These are phyloP conservation scores for Hypericum androsaemum DNA, from an alignment of 345 rosid genomes.

Conservation along the genomic window DNA sequence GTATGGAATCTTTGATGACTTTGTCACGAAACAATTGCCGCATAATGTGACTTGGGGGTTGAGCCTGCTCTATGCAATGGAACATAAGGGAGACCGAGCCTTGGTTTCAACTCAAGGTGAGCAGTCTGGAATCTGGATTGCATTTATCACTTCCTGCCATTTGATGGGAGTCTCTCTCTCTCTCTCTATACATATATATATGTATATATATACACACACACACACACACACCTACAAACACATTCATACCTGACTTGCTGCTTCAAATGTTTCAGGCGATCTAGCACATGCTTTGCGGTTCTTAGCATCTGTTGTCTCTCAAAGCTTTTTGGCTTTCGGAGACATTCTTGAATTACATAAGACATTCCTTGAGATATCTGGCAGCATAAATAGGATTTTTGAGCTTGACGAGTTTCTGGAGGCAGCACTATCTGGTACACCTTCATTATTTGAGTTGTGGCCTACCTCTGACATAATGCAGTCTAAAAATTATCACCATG, in stretches of 20 bases:
- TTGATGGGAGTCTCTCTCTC: conserved; percentile 1
- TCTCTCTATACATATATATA: background rate
- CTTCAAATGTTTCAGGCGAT: conserved; percentile 52
- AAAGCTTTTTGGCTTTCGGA: conserved; percentile 96
- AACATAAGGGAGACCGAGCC: conserved; percentile 87
- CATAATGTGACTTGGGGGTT: conserved; percentile 96
- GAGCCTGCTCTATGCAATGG: conserved; percentile 88
- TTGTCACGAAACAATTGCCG: conserved; percentile 96
- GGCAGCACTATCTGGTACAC: conserved; percentile 71
- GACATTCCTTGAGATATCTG: conserved; percentile 89
- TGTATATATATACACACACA: no score
- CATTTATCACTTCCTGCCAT: background rate
- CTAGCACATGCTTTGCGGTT: conserved; percentile 90
- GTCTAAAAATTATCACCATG: background rate
- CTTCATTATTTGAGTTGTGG: conserved; percentile 3
- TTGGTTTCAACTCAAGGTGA: conserved; percentile 77
- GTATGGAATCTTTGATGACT: conserved; percentile 82
- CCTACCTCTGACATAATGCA: background rate
- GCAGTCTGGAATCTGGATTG: background rate
- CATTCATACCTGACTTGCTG: background rate
- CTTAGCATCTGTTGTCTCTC: conserved; percentile 96
- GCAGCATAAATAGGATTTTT: conserved; percentile 74
- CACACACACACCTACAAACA: no score
- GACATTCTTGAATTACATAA: conserved; percentile 89
- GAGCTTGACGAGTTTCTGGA: conserved; percentile 96